Percentiles rank a stretch among this genome's conserved stretches.
Evolutionary conservation across 2,329 filamentous ascomycete genomes (phyloP).

Genomic region (Orbilia oligospora): DNA sequence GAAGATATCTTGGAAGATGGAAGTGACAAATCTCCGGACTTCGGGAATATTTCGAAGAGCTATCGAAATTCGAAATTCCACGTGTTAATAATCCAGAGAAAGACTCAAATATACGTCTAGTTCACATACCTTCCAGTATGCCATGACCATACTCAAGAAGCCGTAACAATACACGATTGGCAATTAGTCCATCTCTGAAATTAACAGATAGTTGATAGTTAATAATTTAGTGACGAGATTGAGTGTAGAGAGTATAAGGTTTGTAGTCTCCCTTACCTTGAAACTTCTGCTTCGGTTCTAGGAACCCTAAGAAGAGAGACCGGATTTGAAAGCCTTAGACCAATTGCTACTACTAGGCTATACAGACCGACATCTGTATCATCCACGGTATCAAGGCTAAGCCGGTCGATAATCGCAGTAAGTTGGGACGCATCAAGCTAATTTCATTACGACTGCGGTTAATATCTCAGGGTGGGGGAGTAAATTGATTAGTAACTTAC

Average conservation of each 20-base stretch:
- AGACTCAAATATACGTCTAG: not conserved
- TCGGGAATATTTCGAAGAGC: conserved; percentile 21
- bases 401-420: not conserved
- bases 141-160: conserved; percentile 32
- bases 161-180: conserved; percentile 21
- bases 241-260: not conserved
- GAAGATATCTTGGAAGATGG: conserved; percentile 33
- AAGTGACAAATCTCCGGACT: conserved; percentile 22
- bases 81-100: not conserved
- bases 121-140: conserved; percentile 30
- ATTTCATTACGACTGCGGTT: not conserved
- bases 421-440: conserved; percentile 27
- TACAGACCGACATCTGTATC: conserved; percentile 24
- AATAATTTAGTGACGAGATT: not conserved
- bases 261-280: not conserved
- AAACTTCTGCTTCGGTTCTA: not conserved
- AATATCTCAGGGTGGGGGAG: not conserved
- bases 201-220: not conserved
- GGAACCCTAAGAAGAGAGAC: conserved; percentile 2
- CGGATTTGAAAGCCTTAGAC: conserved; percentile 9
- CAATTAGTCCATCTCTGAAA: not conserved
- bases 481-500: not conserved
- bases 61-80: not conserved
- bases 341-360: conserved; percentile 36
- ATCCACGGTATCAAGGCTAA: not conserved